Conservation (phyloP, 805 yeast species). For the Kuraishia ogatae region DNA sequence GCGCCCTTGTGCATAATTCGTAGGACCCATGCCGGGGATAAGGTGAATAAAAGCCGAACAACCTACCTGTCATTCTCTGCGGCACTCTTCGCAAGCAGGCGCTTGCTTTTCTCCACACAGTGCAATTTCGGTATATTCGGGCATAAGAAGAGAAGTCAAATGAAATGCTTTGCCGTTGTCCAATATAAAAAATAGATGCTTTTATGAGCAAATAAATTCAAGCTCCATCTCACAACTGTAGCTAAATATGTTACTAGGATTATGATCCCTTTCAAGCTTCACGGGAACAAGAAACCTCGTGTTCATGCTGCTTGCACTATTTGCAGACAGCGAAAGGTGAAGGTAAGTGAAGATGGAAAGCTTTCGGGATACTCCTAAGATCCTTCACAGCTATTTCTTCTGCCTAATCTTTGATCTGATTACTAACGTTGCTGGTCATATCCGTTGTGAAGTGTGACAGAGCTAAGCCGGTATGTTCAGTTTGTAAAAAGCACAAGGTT, state of each 20-base stretch:
- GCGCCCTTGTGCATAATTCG: too few species aligned
- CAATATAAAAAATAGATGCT: not conserved
- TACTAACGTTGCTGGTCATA: not conserved
- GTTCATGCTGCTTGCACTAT: not conserved
- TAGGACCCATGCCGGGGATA: too few species aligned
- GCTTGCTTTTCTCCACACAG: not conserved
- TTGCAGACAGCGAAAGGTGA: not conserved
- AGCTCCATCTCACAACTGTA: too few species aligned
- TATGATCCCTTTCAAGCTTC: not conserved
- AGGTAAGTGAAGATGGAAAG: not conserved
- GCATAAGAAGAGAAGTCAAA: not conserved
- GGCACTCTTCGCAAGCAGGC: not conserved
- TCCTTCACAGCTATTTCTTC: too few species aligned
- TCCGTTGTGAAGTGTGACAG: not conserved
- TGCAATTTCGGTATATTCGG: not conserved
- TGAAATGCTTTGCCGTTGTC: not conserved
- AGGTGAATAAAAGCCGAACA: not conserved
- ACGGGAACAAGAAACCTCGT: not conserved
- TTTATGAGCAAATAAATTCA: not conserved
- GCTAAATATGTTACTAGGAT: not conserved
- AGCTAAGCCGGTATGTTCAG: not conserved
- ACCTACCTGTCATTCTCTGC: not conserved
- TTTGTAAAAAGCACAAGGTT: not conserved
- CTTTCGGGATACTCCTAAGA: not conserved
- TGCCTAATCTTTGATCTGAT: too few species aligned